Base-by-base conservation (phyloP, 441 rosid species). In the Gossypium davidsonii region DNA sequence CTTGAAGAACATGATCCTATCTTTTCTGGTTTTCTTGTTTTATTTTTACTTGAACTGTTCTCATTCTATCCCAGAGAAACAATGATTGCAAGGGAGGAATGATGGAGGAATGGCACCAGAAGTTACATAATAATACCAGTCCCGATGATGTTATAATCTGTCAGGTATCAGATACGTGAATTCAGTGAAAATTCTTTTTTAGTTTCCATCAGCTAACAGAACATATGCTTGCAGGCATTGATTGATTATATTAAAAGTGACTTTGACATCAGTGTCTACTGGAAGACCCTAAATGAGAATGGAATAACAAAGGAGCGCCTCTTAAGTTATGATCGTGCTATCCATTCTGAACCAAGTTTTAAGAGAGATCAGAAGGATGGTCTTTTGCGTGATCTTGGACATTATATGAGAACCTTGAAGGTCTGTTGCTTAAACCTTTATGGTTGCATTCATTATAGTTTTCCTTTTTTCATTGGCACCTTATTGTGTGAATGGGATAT, bases 51-150 rank as follows among this genome's bases (percentile, higher is more conserved):
- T 69, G 78, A 74, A 73, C 67, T 67, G 73, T 71, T 73, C 55
- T 70, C 74, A 72, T 25, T 74, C 64, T 61, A 61, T 80, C 83
- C 75, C 83, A 96, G 99, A 91, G 99, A 77, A 86, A 93, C n/a
- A 96, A 93, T 86, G 81, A 88, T 46, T 96, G 99, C 87, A 91
- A 91, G 85, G 99, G 99, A 80, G 98, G 90, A 80, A 90, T 96
- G 85, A 96, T 96, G 98, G 99, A 96, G 86, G 97, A 96, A 82
- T 96, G 99, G 99, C 99, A 96, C 86, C 99, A 96, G 83, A 96
- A 96, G 82, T 85, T 96, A 77, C 99, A 96, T 77, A 96, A 96
- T 78, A 93, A 96, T 85, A 96, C 99, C 52, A 96, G 99, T 84
- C 99, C 99, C 34, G 99, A 96, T 82, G 99, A 96, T 85, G 90